Evolutionary conservation across 805 yeast genomes (phyloP).

Genomic region (Starmerella apicola): DNA sequence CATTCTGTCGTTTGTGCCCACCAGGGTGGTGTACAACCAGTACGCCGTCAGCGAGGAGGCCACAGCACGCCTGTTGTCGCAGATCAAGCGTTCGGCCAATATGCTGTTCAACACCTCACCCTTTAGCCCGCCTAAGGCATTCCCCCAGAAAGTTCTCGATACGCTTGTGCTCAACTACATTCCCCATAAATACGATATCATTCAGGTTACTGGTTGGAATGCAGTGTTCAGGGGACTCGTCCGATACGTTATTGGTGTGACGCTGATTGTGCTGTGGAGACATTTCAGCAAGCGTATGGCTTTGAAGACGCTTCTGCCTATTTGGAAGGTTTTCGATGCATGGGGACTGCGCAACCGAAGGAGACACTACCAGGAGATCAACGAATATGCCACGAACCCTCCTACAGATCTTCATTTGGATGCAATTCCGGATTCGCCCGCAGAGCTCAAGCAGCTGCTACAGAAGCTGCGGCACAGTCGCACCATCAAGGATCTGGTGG

Average conservation of each 20-base stretch:
- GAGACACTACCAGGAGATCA: constrained; percentile 29
- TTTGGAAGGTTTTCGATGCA: constrained; percentile 34
- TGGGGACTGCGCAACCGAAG: constrained; percentile 33
- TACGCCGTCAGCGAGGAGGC: not conserved
- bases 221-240: constrained; percentile 17
- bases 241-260: constrained; percentile 52
- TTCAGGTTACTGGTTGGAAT: not conserved
- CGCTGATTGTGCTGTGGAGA: constrained; percentile 60
- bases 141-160: not conserved
- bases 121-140: not conserved
- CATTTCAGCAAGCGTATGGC: constrained; percentile 55
- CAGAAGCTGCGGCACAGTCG: constrained; percentile 19
- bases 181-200: not conserved
- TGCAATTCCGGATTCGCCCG: constrained; percentile 29
- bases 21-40: not conserved
- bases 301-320: constrained; percentile 44
- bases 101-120: not conserved
- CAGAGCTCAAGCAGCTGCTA: constrained; percentile 21
- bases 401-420: constrained; percentile 15
- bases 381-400: constrained; percentile 28
- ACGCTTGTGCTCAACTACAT: not conserved
- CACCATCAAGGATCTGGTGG: constrained; percentile 30
- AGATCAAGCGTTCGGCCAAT: not conserved
- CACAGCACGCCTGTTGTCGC: not conserved
- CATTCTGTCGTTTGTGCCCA: not conserved